Conservation (phyloP, 2,329 filamentous ascomycete species). For the Rugonectria rugulosa region DNA sequence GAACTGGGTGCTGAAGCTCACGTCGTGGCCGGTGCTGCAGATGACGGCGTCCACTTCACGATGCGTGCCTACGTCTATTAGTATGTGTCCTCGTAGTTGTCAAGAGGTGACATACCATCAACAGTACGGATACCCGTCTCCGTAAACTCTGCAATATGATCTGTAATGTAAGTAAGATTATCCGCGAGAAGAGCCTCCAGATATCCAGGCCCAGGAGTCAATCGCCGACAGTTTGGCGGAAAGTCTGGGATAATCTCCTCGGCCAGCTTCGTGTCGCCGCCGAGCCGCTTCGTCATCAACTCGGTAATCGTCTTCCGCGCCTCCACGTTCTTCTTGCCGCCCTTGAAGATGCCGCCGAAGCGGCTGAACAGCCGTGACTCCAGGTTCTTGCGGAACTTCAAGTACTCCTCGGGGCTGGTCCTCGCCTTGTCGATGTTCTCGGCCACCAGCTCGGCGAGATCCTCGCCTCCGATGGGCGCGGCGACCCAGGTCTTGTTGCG, state of each 20-base stretch:
- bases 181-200: conserved; percentile 1
- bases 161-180: conserved; percentile 4
- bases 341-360: conserved; percentile 6
- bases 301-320: not conserved
- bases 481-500: conserved; percentile 13
- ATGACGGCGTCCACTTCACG: conserved; percentile 7
- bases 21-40: conserved; percentile 3
- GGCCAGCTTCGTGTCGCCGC: not conserved
- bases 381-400: conserved; percentile 5
- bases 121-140: conserved; percentile 6
- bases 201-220: conserved; percentile 10
- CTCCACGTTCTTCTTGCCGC: not conserved
- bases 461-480: conserved; percentile 10
- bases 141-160: conserved; percentile 8
- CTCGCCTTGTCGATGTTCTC: conserved; percentile 4
- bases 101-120: not conserved
- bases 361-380: conserved; percentile 6
- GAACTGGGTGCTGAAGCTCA: conserved; percentile 5
- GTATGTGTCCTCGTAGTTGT: not conserved
- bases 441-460: conserved; percentile 4
- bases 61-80: not conserved
- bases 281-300: conserved; percentile 8
- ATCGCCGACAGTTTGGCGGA: conserved; percentile 5
- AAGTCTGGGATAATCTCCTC: conserved; percentile 8
- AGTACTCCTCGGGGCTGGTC: conserved; percentile 8